phyloP scores from a whole-genome alignment of 2,329 filamentous ascomycete species.

The Cladosporium sp. region DNA sequence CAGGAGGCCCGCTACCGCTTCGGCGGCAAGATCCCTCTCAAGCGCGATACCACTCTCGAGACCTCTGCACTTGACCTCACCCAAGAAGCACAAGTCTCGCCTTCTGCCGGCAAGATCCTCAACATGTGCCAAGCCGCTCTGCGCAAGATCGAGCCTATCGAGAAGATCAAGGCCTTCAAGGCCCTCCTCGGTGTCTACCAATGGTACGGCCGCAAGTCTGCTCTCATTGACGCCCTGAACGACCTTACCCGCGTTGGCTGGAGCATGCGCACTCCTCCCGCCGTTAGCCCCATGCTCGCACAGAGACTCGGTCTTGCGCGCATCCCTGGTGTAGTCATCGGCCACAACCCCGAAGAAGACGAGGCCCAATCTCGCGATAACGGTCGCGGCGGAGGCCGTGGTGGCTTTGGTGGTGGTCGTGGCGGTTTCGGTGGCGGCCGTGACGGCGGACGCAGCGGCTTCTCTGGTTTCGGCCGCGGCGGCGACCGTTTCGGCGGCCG shows the following conservation, averaged over 20 bases:
- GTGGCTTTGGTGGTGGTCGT: constrained; percentile 14
- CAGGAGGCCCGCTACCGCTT: constrained; percentile 49
- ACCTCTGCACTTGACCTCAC: constrained; percentile 48
- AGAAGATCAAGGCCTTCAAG: constrained; percentile 51
- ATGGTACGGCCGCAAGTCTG: constrained; percentile 34
- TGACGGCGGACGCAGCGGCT: constrained; percentile 13
- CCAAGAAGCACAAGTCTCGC: constrained; percentile 37
- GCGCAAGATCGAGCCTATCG: constrained; percentile 36
- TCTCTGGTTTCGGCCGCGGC: constrained; percentile 7
- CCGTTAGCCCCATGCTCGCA: constrained; percentile 28
- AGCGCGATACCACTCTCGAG: constrained; percentile 50
- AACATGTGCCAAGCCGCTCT: constrained; percentile 39
- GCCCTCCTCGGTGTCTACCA: constrained; percentile 54
- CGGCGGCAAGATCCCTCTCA: constrained; percentile 53
- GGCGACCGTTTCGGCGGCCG: constrained; percentile 13
- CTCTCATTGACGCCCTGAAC: constrained; percentile 50
- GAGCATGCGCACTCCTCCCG: constrained; percentile 50
- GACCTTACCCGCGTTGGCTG: constrained; percentile 49
- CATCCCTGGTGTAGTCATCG: constrained; percentile 29
- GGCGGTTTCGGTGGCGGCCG: background rate
- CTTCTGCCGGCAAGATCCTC: constrained; percentile 43
- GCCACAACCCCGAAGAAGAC: constrained; percentile 13
- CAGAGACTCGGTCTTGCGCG: constrained; percentile 25
- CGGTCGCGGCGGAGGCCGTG: constrained; percentile 15
- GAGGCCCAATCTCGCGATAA: constrained; percentile 2